phyloP scores from a whole-genome alignment of 163 green algal species.

The Scenedesmus sp. region DNA sequence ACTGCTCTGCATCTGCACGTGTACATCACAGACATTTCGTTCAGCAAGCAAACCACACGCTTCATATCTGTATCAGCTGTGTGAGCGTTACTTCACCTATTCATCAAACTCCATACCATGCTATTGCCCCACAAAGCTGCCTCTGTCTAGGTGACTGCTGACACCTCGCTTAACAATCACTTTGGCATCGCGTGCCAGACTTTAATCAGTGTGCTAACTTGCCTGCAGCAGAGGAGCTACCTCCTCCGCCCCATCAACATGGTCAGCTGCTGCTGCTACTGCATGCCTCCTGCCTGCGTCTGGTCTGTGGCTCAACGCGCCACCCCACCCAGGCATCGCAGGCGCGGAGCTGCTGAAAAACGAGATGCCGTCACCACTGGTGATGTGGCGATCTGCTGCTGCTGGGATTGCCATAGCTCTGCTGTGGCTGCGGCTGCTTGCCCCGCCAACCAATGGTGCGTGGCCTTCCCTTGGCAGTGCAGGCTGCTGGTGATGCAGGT shows the following conservation, averaged over 20 bases:
- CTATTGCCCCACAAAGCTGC: too few relatives aligned
- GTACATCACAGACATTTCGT: neutral
- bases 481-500: neutral
- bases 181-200: too few relatives aligned
- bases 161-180: too few relatives aligned
- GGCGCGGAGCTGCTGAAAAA: neutral
- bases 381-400: constrained; percentile 12
- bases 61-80: too few relatives aligned
- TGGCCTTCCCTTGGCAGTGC: neutral
- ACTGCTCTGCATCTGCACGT: too few relatives aligned
- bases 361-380: neutral
- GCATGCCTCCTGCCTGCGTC: neutral
- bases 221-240: neutral
- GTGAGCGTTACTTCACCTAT: too few relatives aligned
- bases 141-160: too few relatives aligned
- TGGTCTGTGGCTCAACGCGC: neutral
- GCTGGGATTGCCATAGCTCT: neutral
- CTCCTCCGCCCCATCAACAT: neutral
- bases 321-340: neutral
- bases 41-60: neutral
- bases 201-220: neutral
- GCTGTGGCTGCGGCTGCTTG: neutral
- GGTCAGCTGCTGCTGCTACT: constrained; percentile 8
- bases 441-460: neutral
- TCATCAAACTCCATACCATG: too few relatives aligned